Base-by-base conservation (phyloP, 495 filamentous ascomycete species). In the Aspergillus panamensis region DNA sequence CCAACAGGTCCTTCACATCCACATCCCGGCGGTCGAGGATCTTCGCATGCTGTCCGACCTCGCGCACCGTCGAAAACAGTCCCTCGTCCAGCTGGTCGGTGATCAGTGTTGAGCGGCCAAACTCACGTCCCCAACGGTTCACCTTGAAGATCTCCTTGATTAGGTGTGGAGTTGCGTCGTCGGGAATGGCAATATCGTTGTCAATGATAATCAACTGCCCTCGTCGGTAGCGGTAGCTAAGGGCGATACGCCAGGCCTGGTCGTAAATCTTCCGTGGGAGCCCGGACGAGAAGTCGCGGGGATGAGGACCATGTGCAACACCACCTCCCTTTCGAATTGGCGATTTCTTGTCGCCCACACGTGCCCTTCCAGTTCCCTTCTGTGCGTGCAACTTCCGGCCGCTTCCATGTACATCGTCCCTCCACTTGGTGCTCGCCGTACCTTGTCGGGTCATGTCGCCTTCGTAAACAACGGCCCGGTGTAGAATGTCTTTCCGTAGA, bases 261-360 rank as follows among this genome's bases (percentile, higher is more conserved):
- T 97, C 92, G 74, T 99, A 99, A 48, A 96, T 85, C 80, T 97
- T 96, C 62, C 80, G 80, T 49, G 87, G 92, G 57, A 99, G 78
- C 33, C 79, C 82, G 16, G 91, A 92, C 51, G 83, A 82, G 73
- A 97, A 97, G 72, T 97, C 91, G 59, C 94, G 79, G 32, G 90
- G 90, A 61, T 90, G 84, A 16, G 95, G 95, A 13, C 95, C 95
- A 68, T 87, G 86, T 2, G 87, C 78, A 56, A 92, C 91, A 65
- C 91, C 95, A 71, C 94, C 94, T 57, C 94, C 94, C 47, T 77
- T 78, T 10, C 91, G 76, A 72, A 96, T 86, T 4, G 95, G 95
- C 25, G 87, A 91, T 67, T 92, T 87, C 69, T 80, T 87, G 62
- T 86, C 81, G 49, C 94, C 95, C 6, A 85, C 78, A 67, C 94